Percentiles rank a stretch among this genome's conserved stretches.
Conservation (phyloP, 768 basidiomycete genomes). For the Suillus bovinus region DNA sequence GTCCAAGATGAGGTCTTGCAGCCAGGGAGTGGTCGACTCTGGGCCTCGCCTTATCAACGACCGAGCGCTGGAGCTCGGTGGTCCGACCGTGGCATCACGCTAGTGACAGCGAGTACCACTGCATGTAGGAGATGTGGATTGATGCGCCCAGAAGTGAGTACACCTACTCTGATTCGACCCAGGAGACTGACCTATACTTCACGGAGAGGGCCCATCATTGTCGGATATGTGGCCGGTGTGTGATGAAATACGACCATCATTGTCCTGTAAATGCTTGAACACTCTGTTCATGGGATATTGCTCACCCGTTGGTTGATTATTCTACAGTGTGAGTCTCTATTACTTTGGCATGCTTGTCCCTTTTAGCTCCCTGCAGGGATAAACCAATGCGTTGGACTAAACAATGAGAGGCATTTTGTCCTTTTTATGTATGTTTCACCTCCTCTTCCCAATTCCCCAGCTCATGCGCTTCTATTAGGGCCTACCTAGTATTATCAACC, state of each 20-base stretch:
- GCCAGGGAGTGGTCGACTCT: conserved; percentile 45
- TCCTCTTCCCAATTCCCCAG: neutral
- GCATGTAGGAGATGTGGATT: conserved; percentile 70
- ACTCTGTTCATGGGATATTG: conserved; percentile 5
- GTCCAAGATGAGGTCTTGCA: conserved; percentile 56
- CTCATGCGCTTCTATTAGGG: conserved; percentile 43
- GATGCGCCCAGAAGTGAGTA: conserved; percentile 74
- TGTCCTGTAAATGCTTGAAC: conserved; percentile 67
- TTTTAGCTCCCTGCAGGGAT: conserved; percentile 60
- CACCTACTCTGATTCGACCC: neutral
- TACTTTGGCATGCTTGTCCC: neutral
- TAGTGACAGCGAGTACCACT: conserved; percentile 56
- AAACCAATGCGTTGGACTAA: conserved; percentile 94
- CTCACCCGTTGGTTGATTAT: conserved; percentile 8
- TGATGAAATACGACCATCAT: conserved; percentile 90
- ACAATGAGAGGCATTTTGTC: conserved; percentile 96
- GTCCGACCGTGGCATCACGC: conserved; percentile 43
- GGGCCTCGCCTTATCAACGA: conserved; percentile 47
- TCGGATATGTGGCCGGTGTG: conserved; percentile 85
- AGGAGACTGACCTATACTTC: conserved; percentile 17
- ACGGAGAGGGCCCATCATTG: conserved; percentile 90
- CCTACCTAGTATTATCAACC: conserved; percentile 75
- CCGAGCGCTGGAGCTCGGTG: conserved; percentile 46
- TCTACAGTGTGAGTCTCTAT: conserved; percentile 40
- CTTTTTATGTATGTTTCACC: conserved; percentile 76